Base-by-base conservation (phyloP, 2,329 filamentous ascomycete genomes). In the Fusarium citri region DNA sequence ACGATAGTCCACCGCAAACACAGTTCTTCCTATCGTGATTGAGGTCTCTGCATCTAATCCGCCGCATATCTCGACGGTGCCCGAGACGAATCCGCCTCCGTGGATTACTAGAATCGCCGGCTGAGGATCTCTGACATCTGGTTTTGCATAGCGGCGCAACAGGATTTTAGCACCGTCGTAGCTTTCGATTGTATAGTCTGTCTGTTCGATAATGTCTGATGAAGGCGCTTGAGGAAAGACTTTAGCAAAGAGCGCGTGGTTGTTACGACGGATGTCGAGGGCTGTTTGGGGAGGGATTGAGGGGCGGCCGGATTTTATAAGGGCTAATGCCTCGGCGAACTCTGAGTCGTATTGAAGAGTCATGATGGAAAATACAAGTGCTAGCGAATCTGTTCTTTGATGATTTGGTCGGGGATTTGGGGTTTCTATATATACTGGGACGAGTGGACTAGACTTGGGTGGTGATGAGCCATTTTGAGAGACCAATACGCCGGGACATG, bases 1-100 rank as follows among this genome's bases (percentile, higher is more conserved):
- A 5, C 71, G 73, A 23, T 74, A 75, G 14, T 61, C 67, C 31
- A 75, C 49, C 5, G 59, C 67, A 55, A 75, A 75, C 3, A 72
- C 31, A 5, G 67, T 62, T 11, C 64, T 70, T 4, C 50, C 59
- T 1, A 25, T 45, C 8, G 42, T 47, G 12, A 72, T 40, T 2
- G 53, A 62, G 18, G 42, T 42, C 10, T 37, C 45, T 8, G 59
- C 57, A 4, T 54, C 49, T 1, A 65, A 8, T 7, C 72, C 69
- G 7, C 40, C 49, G 4, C 50, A 59, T 2, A 41, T 26, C 1
- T 70, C 68, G 5, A 71, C 53, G 3, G 18, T 55, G 3, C 59
- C 70, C 0, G 65, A 61, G 30, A 74, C 31, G 8, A 62, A 56
- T 6, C 68, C 72, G 9, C 72, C 72, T 28, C 72, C 72, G 6